Conservation (phyloP, 768 basidiomycete genomes). For the Hirschioporus abietinus region DNA sequence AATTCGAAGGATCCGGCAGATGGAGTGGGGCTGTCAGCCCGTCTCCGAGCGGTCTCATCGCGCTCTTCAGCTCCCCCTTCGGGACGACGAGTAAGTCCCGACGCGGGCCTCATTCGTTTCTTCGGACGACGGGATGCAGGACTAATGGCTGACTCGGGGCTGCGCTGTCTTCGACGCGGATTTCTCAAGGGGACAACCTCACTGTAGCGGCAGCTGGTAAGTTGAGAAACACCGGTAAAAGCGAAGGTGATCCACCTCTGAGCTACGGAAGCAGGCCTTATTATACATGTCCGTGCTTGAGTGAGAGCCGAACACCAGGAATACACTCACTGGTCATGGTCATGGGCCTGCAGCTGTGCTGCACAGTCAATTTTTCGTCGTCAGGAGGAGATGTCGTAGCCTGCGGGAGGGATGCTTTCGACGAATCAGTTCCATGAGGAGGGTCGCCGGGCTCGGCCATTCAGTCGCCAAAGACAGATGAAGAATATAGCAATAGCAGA, state of each 20-base stretch:
- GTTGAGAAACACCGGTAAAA: not conserved
- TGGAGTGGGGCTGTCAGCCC: conserved; percentile 20
- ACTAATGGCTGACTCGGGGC: conserved; percentile 1
- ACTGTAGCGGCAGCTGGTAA: conserved; percentile 1
- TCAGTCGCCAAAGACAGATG: not conserved
- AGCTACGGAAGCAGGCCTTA: not conserved
- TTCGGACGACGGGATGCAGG: not conserved
- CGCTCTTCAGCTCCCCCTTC: conserved; percentile 9
- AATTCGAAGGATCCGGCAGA: conserved; percentile 39
- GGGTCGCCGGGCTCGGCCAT: not conserved
- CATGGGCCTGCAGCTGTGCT: not conserved
- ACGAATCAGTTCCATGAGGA: not conserved
- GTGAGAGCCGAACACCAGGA: not conserved
- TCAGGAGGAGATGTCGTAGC: not conserved
- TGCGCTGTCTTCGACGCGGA: not conserved
- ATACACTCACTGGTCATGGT: not conserved
- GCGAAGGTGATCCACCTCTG: not conserved
- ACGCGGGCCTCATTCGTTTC: not conserved
- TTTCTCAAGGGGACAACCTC: not conserved
- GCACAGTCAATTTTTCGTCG: not conserved
- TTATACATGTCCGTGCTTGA: not conserved
- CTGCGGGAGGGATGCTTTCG: not conserved
- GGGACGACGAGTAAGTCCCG: not conserved
- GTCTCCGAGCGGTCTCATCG: conserved; percentile 27
- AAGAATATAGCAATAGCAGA: not conserved